Evolutionary conservation across 2,329 filamentous ascomycete genomes (phyloP), one percentile per base, ranked within the genome.

Genomic region (Trichoderma sp.): DNA sequence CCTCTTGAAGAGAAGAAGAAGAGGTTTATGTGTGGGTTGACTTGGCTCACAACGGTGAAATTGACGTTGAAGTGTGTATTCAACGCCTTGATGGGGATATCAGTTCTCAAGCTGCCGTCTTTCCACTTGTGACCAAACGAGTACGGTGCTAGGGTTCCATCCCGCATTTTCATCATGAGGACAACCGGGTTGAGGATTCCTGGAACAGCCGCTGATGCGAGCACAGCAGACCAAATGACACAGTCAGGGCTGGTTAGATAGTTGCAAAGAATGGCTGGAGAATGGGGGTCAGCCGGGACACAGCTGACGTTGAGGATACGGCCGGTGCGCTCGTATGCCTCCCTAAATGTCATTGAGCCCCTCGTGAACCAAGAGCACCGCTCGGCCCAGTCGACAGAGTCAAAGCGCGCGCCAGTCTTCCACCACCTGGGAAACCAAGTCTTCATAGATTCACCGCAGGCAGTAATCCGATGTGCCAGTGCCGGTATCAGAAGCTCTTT

Each of bases 51-150:
- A 74, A 99, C 95, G 74, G 93, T 95, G 81, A 98, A 99, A 80
- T 97, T 98, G 81, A 98, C 96, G 80, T 98, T 98, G 85, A 99
- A 99, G 79, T 98, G 94, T 1, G 97, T 86, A 80, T 99, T 98
- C 66, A 99, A 86, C 2, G 95, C 92, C 81, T 95, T 96, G 78
- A 99, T 89, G 0, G 96, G 96, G 32, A 99, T 98, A 78, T 99
- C 96, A 1, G 96, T 99, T 47, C 96, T 89, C 70, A 99, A 84
- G 76, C 92, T 96, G 68, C 96, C 96, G 80, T 99, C 96, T 82
- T 99, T 99, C 96, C 96, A 99, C 83, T 98, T 98, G 85, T 98
- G 95, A 0, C 96, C 96, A 79, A 99, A 99, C 0, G 93, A 97
- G 81, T 97, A 99, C 0, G 96, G 96, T 0, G 90, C 89, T 4